phyloP scores from a whole-genome alignment of 2,329 filamentous ascomycete species.

The Fulvia fulva region DNA sequence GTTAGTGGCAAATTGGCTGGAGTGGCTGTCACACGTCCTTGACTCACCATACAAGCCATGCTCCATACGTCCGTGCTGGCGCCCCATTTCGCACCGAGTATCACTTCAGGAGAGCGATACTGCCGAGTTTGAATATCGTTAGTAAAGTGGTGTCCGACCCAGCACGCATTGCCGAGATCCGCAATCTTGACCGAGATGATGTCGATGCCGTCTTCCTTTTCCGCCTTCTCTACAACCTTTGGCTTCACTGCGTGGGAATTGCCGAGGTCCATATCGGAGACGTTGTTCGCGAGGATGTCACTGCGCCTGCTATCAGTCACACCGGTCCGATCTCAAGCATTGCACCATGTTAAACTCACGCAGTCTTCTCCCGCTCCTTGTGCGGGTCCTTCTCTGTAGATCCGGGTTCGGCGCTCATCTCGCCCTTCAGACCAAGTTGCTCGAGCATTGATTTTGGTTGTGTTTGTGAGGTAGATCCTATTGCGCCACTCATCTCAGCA shows the following conservation, averaged over 20 bases:
- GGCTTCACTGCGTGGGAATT: constrained; percentile 55
- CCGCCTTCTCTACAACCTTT: constrained; percentile 59
- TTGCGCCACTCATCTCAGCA: constrained; percentile 54
- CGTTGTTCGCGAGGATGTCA: constrained; percentile 84
- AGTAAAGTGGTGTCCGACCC: constrained; percentile 98
- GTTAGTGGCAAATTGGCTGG: constrained; percentile 8
- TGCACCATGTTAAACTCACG: constrained; percentile 58
- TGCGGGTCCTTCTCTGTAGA: constrained; percentile 49
- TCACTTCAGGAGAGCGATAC: constrained; percentile 95
- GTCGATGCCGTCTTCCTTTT: constrained; percentile 54
- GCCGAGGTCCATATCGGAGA: constrained; percentile 90
- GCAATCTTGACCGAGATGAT: constrained; percentile 99
- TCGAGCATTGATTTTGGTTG: constrained; percentile 57
- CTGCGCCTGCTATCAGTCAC: constrained; percentile 32
- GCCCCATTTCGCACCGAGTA: constrained; percentile 94
- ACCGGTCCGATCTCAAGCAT: neutral
- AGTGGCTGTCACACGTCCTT: neutral
- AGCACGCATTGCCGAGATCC: constrained; percentile 95
- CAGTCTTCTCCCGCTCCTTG: constrained; percentile 85
- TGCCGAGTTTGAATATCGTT: constrained; percentile 98
- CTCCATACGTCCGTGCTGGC: constrained; percentile 99
- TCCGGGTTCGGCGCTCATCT: constrained; percentile 9
- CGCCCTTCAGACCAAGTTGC: constrained; percentile 49
- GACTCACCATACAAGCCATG: constrained; percentile 93
- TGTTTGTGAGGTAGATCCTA: constrained; percentile 39